Evolutionary conservation across 805 yeast genomes (phyloP).

Genomic region (Lipomyces orientalis): DNA sequence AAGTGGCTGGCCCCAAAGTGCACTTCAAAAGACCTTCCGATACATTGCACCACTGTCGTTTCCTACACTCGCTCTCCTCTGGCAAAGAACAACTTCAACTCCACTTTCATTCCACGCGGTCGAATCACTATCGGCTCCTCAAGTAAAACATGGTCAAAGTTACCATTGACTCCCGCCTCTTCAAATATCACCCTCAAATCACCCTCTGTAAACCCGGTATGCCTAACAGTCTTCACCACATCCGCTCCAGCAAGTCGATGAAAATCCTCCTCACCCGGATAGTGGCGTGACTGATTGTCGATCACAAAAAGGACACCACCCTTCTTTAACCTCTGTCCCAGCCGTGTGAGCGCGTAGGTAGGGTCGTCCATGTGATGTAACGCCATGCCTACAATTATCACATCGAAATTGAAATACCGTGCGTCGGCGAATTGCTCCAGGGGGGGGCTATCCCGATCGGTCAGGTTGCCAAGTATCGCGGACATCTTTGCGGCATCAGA

Average conservation of each 20-base stretch:
- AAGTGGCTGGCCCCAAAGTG: not conserved
- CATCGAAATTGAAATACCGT: not conserved
- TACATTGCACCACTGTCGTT: not conserved
- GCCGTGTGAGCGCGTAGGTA: not conserved
- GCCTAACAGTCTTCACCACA: not conserved
- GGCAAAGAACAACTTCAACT: not conserved
- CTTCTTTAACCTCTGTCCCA: not conserved
- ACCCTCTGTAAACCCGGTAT: not conserved
- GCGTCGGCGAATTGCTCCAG: not conserved
- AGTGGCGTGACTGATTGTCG: not conserved
- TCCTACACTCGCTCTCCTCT: conserved; percentile 1
- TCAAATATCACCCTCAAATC: not conserved
- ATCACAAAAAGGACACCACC: not conserved
- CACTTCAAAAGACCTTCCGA: not conserved
- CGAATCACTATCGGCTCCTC: conserved; percentile 2
- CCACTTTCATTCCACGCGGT: not conserved
- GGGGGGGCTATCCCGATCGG: not conserved
- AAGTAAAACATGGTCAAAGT: not conserved
- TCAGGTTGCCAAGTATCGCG: not conserved
- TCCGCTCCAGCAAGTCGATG: not conserved
- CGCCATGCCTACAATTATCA: not conserved
- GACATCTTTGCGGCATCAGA: not conserved
- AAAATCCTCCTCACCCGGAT: not conserved
- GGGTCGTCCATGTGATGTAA: not conserved
- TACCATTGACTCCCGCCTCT: not conserved